Evolutionary conservation across 257 asterid genomes (phyloP).

Genomic region (Euphrasia confusa): DNA sequence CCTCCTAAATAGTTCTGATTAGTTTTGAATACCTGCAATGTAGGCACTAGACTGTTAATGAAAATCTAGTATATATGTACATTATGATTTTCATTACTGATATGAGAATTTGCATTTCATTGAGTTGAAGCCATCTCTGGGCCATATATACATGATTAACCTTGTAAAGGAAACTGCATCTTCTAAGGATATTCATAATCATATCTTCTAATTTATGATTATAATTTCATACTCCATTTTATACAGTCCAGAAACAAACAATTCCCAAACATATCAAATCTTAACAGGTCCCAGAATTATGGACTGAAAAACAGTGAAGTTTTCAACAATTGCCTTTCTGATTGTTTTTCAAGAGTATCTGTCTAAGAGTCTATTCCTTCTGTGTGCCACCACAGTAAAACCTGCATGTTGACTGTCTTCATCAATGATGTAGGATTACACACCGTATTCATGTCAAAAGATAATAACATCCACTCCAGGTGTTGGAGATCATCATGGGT

Average conservation of each 20-base stretch:
- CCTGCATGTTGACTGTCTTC: slow-evolving; percentile 13
- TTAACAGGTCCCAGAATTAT: background rate
- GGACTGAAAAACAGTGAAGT: background rate
- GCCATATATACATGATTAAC: background rate
- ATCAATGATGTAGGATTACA: slow-evolving; percentile 74
- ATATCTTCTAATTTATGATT: background rate
- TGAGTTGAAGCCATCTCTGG: background rate
- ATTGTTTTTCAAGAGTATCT: background rate
- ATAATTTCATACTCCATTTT: background rate
- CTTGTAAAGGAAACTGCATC: background rate
- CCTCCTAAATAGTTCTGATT: background rate
- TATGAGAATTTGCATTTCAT: background rate
- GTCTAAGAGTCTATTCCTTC: slow-evolving; percentile 10
- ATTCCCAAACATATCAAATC: background rate
- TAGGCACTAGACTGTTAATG: background rate
- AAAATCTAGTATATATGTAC: background rate
- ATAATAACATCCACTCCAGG: slow-evolving; percentile 79
- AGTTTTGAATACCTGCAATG: background rate
- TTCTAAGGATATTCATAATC: background rate
- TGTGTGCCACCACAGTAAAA: slow-evolving; percentile 14
- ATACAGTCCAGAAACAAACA: background rate
- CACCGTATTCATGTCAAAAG: slow-evolving; percentile 92
- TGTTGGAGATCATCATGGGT: slow-evolving; percentile 96
- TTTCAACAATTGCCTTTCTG: background rate
- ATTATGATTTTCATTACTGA: background rate